These are phyloP conservation scores for Rhynchospora breviuscula DNA, from an alignment of 176 grass and related monocot species.

Conservation along the genomic window DNA sequence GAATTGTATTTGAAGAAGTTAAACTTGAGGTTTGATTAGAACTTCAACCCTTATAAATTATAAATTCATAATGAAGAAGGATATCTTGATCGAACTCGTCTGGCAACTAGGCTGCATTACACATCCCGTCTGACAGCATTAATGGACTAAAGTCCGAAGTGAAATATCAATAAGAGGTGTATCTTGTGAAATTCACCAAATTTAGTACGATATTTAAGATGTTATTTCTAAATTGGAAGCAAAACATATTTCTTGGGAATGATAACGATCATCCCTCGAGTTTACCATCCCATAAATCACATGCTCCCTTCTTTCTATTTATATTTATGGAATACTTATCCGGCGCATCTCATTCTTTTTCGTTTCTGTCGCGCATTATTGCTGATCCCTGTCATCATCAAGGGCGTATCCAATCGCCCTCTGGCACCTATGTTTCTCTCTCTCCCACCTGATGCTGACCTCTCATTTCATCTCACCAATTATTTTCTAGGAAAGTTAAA, in stretches of 20 bases:
- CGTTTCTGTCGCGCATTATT: no score
- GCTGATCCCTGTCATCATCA: no score
- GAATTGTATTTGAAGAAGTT: not conserved
- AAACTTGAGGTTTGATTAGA: not conserved
- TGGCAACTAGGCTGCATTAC: not conserved
- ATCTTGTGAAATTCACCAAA: not conserved
- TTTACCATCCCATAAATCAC: no score
- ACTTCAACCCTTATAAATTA: not conserved
- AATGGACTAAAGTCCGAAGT: not conserved
- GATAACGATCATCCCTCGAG: no score
- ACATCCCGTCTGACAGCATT: not conserved
- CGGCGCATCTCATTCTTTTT: no score
- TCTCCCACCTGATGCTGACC: no score
- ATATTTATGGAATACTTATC: no score
- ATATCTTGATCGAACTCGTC: not conserved
- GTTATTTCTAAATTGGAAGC: not conserved
- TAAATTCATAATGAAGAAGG: not conserved
- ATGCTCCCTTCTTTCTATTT: no score
- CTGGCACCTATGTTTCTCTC: no score
- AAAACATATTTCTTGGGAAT: not conserved
- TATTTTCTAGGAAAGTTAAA: no score
- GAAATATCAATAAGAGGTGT: not conserved
- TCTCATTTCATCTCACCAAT: no score
- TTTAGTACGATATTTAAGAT: not conserved
- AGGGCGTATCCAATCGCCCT: no score